Base-by-base conservation (phyloP, 306 rosid species). In the Medicago truncatula region DNA sequence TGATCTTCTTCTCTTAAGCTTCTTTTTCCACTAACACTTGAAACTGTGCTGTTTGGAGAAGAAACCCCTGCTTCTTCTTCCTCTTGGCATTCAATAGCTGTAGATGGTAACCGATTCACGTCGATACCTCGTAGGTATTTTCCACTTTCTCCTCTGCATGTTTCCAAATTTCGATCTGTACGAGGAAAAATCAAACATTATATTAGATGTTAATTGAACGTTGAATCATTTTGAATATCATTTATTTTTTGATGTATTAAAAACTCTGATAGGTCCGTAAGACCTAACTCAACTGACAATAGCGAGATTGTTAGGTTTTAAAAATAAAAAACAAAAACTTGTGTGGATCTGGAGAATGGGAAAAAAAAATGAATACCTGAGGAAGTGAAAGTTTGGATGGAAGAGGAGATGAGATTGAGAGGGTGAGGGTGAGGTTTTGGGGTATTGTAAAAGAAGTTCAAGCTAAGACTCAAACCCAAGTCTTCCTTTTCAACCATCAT, bases 1-100 rank as follows among this genome's bases (percentile, higher is more conserved):
- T 70, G 83, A 9, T 91, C 98, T 12, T 86, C 97, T 9, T 87
- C 96, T 34, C 96, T 83, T 82, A 87, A 93, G 78, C 93, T 86
- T 62, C 98, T 82, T 70, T 95, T 95, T 9, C 97, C 97, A 63
- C 97, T 95, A n/a, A 92, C 85, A 67, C 89, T 92, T 38, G 98
- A 95, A 9, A 95, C 87, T 3, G 98, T 95, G 83, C 97, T 95
- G 89, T 92, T 92, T 0, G 98, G 98, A 4, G 97, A 92, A 12
- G 98, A 95, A 54, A 85, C 89, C 2, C 93, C 97, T 1, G 87
- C 89, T 52, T 91, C 93, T 13, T 89, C 66, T 23, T 58, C 65
- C 15, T 60, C 96, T 15, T 95, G 96, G 49, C 86, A 81, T 3
- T 90, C 96, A 3, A 28, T 15, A 7, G 20, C 86, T 14, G 70